A percentile compares a stretch with the other conserved stretches of the same genome.
Evolutionary conservation across 164 flowering plant genomes (phyloP).

Genomic region (Liriodendron chinense): DNA sequence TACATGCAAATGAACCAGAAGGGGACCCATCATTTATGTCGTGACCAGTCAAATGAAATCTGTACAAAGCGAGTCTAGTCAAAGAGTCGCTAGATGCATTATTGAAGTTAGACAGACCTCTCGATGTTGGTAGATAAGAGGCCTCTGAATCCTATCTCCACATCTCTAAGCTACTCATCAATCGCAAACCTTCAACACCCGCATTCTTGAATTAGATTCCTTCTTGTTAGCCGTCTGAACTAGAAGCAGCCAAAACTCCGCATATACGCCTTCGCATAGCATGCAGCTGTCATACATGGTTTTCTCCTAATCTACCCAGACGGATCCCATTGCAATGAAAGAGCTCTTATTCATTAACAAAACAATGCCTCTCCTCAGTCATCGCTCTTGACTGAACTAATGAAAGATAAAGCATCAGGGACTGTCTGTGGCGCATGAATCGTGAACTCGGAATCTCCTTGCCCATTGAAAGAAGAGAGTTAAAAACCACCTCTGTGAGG

Average conservation of each 20-base stretch:
- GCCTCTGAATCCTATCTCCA: slow-evolving; percentile 11
- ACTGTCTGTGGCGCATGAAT: not conserved
- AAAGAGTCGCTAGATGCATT: slow-evolving; percentile 4
- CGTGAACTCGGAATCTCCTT: slow-evolving; percentile 1
- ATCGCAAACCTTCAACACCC: not conserved
- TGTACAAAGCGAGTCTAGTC: slow-evolving; percentile 28
- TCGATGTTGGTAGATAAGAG: slow-evolving; percentile 6
- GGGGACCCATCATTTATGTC: slow-evolving; percentile 22
- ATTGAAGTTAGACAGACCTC: slow-evolving; percentile 19
- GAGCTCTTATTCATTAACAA: slow-evolving; percentile 1
- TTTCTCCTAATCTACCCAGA: slow-evolving; percentile 6
- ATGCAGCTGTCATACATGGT: slow-evolving; percentile 21
- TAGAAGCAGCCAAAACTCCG: slow-evolving; percentile 36
- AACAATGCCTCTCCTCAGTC: not conserved
- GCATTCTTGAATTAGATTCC: slow-evolving; percentile 19
- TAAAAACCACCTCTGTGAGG: slow-evolving; percentile 8
- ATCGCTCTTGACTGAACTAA: not conserved
- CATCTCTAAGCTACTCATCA: slow-evolving; percentile 8
- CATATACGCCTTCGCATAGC: slow-evolving; percentile 38
- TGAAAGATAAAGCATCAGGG: not conserved
- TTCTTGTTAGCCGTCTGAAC: slow-evolving; percentile 16
- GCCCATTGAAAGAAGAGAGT: not conserved
- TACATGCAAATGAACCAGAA: slow-evolving; percentile 17
- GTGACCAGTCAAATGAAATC: slow-evolving; percentile 33
- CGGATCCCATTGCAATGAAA: not conserved